Conservation (phyloP, 345 rosid genomes). For the Nephelium lappaceum region DNA sequence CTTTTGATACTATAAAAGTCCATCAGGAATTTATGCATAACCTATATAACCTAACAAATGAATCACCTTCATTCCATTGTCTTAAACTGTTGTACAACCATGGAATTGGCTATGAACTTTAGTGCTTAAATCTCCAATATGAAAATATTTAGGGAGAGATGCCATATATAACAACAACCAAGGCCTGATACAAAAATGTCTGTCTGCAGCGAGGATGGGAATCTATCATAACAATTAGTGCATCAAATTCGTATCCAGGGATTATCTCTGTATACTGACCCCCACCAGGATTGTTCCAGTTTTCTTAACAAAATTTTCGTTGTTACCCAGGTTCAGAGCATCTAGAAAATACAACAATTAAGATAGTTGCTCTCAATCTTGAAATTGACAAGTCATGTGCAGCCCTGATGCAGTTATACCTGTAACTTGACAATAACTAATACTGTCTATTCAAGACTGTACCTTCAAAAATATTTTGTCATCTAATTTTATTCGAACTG, state of each 20-base stretch:
- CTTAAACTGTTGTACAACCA: too few species aligned
- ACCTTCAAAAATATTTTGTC: conserved; percentile 16
- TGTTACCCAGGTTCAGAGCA: neutral
- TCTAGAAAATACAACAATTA: neutral
- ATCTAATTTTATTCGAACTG: conserved; percentile 20
- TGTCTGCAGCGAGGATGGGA: neutral
- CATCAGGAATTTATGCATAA: neutral
- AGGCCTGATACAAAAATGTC: neutral
- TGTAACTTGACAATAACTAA: conserved; percentile 8
- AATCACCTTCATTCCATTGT: neutral
- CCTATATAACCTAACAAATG: neutral
- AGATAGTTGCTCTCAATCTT: neutral
- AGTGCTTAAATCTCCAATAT: neutral
- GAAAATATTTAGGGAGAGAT: too few species aligned
- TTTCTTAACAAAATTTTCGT: neutral
- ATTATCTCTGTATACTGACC: neutral
- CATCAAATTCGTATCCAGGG: neutral
- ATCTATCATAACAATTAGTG: neutral
- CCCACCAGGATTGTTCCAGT: neutral
- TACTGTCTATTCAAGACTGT: conserved; percentile 14
- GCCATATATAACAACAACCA: neutral
- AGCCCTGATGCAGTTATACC: conserved; percentile 14
- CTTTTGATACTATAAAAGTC: neutral
- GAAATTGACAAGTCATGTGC: conserved; percentile 22
- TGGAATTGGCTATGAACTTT: neutral